Evolutionary conservation across 495 filamentous ascomycete species (phyloP).

Genomic region (Aspergillus hancockii): DNA sequence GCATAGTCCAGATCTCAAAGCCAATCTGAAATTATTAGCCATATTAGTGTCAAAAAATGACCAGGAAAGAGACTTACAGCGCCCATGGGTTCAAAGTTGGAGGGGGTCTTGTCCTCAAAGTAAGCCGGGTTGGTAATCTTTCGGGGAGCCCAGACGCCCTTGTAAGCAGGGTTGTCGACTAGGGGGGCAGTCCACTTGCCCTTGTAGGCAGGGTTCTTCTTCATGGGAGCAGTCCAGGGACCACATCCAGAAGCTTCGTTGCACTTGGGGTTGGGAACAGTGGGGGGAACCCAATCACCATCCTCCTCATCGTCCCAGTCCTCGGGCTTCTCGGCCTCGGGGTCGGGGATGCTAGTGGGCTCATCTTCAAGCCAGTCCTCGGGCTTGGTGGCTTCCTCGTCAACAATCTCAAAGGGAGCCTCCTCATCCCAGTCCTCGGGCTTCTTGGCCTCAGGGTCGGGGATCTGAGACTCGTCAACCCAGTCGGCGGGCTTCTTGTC

Average conservation of each 20-base stretch:
- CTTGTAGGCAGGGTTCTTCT: slow-evolving; percentile 97
- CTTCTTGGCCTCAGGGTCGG: slow-evolving; percentile 93
- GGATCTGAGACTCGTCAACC: slow-evolving; percentile 89
- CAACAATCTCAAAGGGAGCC: slow-evolving; percentile 90
- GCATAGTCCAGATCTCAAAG: slow-evolving; percentile 99
- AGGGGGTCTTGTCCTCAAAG: slow-evolving; percentile 96
- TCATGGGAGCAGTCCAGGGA: slow-evolving; percentile 87
- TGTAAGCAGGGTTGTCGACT: slow-evolving; percentile 99
- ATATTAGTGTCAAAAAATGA: background rate
- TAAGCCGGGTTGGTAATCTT: slow-evolving; percentile 97
- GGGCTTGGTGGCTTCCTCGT: slow-evolving; percentile 88
- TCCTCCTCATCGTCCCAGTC: slow-evolving; percentile 99
- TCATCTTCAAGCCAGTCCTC: slow-evolving; percentile 97
- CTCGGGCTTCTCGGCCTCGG: slow-evolving; percentile 97
- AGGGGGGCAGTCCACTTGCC: slow-evolving; percentile 94
- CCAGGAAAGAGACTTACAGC: slow-evolving; percentile 63
- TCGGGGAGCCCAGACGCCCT: slow-evolving; percentile 89
- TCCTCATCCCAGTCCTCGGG: slow-evolving; percentile 99
- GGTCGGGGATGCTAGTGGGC: slow-evolving; percentile 82
- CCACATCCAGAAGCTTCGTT: slow-evolving; percentile 92
- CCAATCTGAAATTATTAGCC: slow-evolving; percentile 63
- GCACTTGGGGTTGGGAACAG: slow-evolving; percentile 93
- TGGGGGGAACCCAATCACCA: slow-evolving; percentile 97
- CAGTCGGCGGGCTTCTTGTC: slow-evolving; percentile 94
- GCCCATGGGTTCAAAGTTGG: slow-evolving; percentile 97